Base-by-base conservation (phyloP, 2,329 filamentous ascomycete species). In the Sporothrix dimorphospora region DNA sequence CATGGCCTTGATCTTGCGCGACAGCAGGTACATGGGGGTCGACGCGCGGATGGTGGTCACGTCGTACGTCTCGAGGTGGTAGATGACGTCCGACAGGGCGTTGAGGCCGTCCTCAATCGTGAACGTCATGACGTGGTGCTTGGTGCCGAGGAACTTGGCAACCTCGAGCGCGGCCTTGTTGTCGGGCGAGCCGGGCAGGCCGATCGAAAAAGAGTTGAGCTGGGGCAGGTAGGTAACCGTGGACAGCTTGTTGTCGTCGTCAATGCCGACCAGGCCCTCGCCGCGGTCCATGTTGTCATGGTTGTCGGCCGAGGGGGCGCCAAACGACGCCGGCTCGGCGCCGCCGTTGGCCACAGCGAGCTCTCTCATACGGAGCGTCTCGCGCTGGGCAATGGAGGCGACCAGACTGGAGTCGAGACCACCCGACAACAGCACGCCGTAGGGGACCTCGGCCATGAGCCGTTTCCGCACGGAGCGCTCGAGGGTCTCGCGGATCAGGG, bases 1-100 rank as follows among this genome's bases (percentile, higher is more conserved):
- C 91, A 98, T 95, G 47, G 94, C 96, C 88, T 99, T 99, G 87
- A 99, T 99, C 87, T 99, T 99, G 81, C 97, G 91, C 74, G 94
- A 96, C 65, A 99, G 88, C 75, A 99, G 86, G 85, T 98, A 99
- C 96, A 99, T 99, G 76, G 96, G 96, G 12, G 96, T 99, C 12
- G 95, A 98, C 71, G 96, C 96, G 80, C 96, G 94, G 80, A 99
- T 98, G 3, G 96, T 99, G 70, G 96, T 99, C 34, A 99, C 96
- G 81, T 99, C 96, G 84, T 96, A 99, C 16, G 94, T 94, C 86
- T 99, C 96, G 74, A 99, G 90, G 84, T 99, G 96, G 85, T 92
- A 98, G 80, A 99, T 98, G 80, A 99, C 96, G 81, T 99, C 96
- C 47, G 93, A 97, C 8, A 99, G 89, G 21, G 96, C 95, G 83